A percentile compares a stretch with the other conserved stretches of the same genome.
Conservation (phyloP, 106 monocot genomes). For the Acorus gramineus region DNA sequence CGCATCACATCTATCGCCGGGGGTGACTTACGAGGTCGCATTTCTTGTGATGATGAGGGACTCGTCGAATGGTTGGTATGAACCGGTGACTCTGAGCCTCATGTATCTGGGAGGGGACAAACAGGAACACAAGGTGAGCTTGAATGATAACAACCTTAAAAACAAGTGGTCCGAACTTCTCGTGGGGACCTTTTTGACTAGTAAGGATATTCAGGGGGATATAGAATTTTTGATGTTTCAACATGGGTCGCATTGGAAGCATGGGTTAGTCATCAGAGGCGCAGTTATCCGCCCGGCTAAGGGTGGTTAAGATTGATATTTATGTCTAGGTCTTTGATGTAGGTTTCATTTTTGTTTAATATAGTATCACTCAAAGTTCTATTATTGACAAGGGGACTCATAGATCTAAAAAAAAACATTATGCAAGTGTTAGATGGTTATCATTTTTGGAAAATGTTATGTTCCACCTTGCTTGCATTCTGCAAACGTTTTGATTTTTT, state of each 20-base stretch:
- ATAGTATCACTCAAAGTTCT: too few species aligned
- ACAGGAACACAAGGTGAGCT: constrained; percentile 11
- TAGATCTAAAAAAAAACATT: too few species aligned
- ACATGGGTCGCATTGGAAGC: constrained; percentile 47
- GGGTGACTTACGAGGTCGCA: constrained; percentile 27
- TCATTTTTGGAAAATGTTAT: too few species aligned
- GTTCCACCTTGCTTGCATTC: too few species aligned
- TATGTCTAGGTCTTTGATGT: too few species aligned
- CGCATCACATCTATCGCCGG: constrained; percentile 33
- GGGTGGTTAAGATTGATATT: too few species aligned
- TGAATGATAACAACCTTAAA: constrained; percentile 31
- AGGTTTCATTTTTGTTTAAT: too few species aligned
- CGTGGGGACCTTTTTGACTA: constrained; percentile 19
- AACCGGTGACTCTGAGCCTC: constrained; percentile 36
- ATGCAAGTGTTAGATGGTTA: too few species aligned
- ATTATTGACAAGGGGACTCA: too few species aligned
- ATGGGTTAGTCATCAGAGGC: constrained; percentile 45
- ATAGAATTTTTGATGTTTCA: constrained; percentile 42
- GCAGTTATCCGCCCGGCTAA: constrained; percentile 24
- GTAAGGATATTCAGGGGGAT: constrained; percentile 7
- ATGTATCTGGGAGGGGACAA: constrained; percentile 7
- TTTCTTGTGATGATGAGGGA: constrained; percentile 38
- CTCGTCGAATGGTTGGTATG: constrained; percentile 28
- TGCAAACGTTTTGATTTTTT: too few species aligned
- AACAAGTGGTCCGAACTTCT: constrained; percentile 28